Base-by-base conservation (phyloP, 192 early-diverging fungal species). In the Paraglomus occultum region DNA sequence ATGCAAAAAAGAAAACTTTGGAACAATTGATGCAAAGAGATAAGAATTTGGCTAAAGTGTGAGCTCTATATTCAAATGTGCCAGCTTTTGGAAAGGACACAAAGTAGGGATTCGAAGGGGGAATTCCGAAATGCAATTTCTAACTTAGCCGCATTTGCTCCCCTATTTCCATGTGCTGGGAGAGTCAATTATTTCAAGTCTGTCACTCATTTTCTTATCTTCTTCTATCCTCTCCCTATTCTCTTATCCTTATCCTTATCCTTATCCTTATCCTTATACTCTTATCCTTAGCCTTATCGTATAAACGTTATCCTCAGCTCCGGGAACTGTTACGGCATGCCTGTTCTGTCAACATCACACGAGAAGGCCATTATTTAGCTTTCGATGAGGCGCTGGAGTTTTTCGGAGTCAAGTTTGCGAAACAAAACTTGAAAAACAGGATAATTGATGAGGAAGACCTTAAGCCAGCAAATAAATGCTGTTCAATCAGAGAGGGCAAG, bases 21-120 rank as follows among this genome's bases (percentile, higher is more conserved):
- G 31, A 3, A 31, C 31, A 31, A 31, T 31, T 31, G 3, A 31
- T 31, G 31, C 31, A 3, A 31, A 3, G 31, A 31, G 31, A 65
- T 51, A 51, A 65, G 38, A 50, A 51, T 17, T n/a, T 51, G 15
- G 20, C 51, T 40, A 65, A 65, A 48, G 62, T 64, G 31, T 65
- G 63, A 15, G 49, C 18, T 20, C 6, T 38, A 3, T 65, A 39
- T 65, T 51, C 31, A 8, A 51, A 51, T 65, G 47, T 20, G n/a
- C 20, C 40, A 49, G 48, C 4, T 64, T 15, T 2, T 64, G 45
- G 47, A 64, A 64, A 64, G 45, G 31, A 14, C 31, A 65, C 50
- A 8, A 12, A n/a, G 1, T 15, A 40, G 63, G 38, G n/a, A 65
- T 65, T 65, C 12, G 42, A 22, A 39, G 9, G 7, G 49, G 48